These are phyloP conservation scores for Marchantia paleacea DNA, from an alignment of 225 moss, liverwort and hornwort genomes.

Conservation along the genomic window DNA sequence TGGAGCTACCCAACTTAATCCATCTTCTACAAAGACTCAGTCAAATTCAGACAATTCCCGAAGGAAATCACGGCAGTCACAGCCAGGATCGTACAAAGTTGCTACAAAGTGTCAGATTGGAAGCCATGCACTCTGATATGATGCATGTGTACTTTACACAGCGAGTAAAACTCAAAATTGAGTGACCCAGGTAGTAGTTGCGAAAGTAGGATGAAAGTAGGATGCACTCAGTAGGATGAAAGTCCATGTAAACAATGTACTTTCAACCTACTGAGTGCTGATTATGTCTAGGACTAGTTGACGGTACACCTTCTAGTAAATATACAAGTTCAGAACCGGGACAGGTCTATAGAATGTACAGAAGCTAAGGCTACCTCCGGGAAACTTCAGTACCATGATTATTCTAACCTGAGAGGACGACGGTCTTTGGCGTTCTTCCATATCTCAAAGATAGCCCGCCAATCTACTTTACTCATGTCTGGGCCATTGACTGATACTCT, in stretches of 20 bases:
- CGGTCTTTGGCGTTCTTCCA: conserved; percentile 27
- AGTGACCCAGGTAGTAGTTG: not conserved
- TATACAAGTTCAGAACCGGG: not conserved
- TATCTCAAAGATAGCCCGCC: conserved; percentile 29
- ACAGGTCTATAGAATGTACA: not conserved
- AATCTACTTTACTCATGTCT: conserved; percentile 34
- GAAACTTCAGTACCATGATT: not conserved
- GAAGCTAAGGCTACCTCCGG: not conserved
- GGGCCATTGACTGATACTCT: conserved; percentile 32
- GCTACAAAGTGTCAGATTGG: not conserved
- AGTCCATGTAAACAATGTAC: not conserved
- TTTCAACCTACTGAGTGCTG: not conserved
- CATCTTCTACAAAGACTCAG: no score
- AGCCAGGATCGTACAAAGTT: no score
- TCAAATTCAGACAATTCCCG: no score
- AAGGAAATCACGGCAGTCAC: no score
- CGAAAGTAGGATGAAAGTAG: no score
- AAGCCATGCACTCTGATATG: conserved; percentile 13
- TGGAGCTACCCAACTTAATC: no score
- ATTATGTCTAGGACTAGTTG: not conserved
- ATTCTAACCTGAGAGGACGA: conserved; percentile 17
- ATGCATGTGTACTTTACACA: conserved; percentile 11
- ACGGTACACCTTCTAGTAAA: not conserved
- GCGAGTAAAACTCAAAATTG: not conserved
- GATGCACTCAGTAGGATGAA: no score